A percentile compares a stretch with the other conserved stretches of the same genome.
These are phyloP conservation scores for Massarina eburnea DNA, from an alignment of 2,329 filamentous ascomycete genomes.

Conservation along the genomic window DNA sequence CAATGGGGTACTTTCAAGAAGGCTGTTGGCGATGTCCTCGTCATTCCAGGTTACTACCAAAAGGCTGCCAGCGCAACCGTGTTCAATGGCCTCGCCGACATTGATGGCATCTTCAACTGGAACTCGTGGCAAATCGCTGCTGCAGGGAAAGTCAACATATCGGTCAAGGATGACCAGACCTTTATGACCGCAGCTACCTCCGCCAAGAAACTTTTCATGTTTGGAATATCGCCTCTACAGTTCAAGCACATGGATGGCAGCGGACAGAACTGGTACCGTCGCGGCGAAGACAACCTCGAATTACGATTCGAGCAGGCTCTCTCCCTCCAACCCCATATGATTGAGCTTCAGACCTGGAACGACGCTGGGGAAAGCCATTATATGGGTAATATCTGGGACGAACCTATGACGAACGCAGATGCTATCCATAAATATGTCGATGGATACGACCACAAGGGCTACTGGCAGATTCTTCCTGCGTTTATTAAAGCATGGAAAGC, in stretches of 20 bases:
- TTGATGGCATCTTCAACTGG: conserved; percentile 44
- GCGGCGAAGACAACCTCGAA: conserved; percentile 43
- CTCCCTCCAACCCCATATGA: conserved; percentile 39
- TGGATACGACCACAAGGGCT: conserved; percentile 40
- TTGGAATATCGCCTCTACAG: conserved; percentile 43
- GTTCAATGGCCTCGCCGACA: conserved; percentile 24
- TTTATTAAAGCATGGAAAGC: conserved; percentile 44
- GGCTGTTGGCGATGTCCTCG: conserved; percentile 29
- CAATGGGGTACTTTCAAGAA: conserved; percentile 25
- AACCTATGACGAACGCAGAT: conserved; percentile 26
- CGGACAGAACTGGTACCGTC: conserved; percentile 40
- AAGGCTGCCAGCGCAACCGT: conserved; percentile 21
- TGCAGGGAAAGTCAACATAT: conserved; percentile 27
- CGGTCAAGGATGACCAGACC: conserved; percentile 27
- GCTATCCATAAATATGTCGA: conserved; percentile 29
- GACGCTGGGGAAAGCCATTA: conserved; percentile 46
- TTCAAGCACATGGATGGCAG: conserved; percentile 40
- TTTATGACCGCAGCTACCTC: conserved; percentile 32
- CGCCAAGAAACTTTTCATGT: conserved; percentile 42
- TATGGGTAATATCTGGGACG: conserved; percentile 44
- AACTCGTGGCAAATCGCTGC: conserved; percentile 37
- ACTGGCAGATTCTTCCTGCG: conserved; percentile 36
- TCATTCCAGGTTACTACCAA: conserved; percentile 36
- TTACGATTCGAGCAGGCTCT: conserved; percentile 31
- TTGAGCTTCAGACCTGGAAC: conserved; percentile 47